These are phyloP conservation scores for Trichoderma polysporum DNA, from an alignment of 2,329 filamentous ascomycete genomes.

Conservation along the genomic window DNA sequence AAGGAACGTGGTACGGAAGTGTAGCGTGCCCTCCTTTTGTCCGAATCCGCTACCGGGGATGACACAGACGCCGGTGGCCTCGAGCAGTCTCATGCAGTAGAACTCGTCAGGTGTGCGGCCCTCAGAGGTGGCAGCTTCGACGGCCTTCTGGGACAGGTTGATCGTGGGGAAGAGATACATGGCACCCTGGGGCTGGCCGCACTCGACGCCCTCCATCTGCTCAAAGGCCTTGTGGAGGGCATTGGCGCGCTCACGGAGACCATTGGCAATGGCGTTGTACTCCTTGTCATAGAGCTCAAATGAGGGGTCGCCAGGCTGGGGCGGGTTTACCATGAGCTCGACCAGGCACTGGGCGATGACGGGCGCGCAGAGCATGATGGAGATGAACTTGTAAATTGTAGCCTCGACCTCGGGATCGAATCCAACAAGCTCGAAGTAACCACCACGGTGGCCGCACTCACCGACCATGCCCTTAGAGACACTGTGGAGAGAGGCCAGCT, in stretches of 20 bases:
- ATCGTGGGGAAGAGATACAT: conserved; percentile 99
- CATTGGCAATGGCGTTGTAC: conserved; percentile 77
- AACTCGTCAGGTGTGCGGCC: conserved; percentile 82
- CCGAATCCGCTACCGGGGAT: conserved; percentile 92
- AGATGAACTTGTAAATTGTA: conserved; percentile 98
- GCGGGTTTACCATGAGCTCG: conserved; percentile 97
- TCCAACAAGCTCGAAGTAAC: conserved; percentile 93
- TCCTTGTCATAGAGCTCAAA: conserved; percentile 81
- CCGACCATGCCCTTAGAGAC: conserved; percentile 98
- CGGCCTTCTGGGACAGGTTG: conserved; percentile 70
- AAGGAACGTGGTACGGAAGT: conserved; percentile 96
- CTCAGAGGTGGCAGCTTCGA: conserved; percentile 71
- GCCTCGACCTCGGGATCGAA: conserved; percentile 83
- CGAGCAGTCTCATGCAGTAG: conserved; percentile 87
- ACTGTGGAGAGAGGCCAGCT: conserved; percentile 89
- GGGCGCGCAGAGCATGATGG: conserved; percentile 92
- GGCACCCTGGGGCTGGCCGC: conserved; percentile 83
- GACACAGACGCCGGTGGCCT: conserved; percentile 91
- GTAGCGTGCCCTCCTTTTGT: conserved; percentile 84
- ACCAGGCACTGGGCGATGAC: conserved; percentile 96
- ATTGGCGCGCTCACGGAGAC: conserved; percentile 74
- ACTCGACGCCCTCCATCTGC: conserved; percentile 94
- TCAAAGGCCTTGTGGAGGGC: conserved; percentile 89
- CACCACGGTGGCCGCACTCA: conserved; percentile 95
- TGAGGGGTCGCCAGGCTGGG: conserved; percentile 76